phyloP scores from a whole-genome alignment of 2,329 filamentous ascomycete genomes.

The Penicillium sp. region DNA sequence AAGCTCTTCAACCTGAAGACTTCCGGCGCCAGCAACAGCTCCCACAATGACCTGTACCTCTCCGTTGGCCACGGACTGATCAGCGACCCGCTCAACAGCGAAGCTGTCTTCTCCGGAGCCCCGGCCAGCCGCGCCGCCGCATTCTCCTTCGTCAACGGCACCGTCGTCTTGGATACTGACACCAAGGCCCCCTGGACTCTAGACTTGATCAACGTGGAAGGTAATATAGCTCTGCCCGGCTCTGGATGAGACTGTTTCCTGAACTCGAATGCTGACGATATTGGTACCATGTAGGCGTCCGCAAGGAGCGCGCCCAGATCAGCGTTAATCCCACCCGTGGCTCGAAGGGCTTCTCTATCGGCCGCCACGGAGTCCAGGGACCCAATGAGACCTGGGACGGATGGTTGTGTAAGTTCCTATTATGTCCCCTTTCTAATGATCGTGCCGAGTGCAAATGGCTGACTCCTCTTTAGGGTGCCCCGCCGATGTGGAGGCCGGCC shows the following conservation, averaged over 20 bases:
- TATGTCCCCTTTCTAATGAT: background rate
- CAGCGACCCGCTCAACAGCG: constrained; percentile 16
- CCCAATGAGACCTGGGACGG: constrained; percentile 11
- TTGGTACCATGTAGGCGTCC: background rate
- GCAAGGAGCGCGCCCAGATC: constrained; percentile 15
- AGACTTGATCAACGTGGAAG: constrained; percentile 11
- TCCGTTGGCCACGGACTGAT: constrained; percentile 6
- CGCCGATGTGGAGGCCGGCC: constrained; percentile 1
- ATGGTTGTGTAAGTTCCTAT: constrained; percentile 35
- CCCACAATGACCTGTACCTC: constrained; percentile 16
- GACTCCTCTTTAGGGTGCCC: constrained; percentile 3
- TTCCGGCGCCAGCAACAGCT: constrained; percentile 18
- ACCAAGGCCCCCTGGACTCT: constrained; percentile 11
- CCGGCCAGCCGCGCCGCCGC: constrained; percentile 4
- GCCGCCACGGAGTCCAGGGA: background rate
- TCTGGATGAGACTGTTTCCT: background rate
- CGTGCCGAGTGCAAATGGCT: background rate
- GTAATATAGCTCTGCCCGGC: background rate
- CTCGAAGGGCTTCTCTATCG: constrained; percentile 14
- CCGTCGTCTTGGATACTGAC: constrained; percentile 9
- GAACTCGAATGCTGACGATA: background rate
- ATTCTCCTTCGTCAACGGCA: constrained; percentile 15
- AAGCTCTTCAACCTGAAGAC: constrained; percentile 17
- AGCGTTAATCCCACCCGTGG: constrained; percentile 14
- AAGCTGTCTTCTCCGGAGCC: constrained; percentile 13